Evolutionary conservation across 768 basidiomycete species (phyloP).

Genomic region (Kwoniella sp.): DNA sequence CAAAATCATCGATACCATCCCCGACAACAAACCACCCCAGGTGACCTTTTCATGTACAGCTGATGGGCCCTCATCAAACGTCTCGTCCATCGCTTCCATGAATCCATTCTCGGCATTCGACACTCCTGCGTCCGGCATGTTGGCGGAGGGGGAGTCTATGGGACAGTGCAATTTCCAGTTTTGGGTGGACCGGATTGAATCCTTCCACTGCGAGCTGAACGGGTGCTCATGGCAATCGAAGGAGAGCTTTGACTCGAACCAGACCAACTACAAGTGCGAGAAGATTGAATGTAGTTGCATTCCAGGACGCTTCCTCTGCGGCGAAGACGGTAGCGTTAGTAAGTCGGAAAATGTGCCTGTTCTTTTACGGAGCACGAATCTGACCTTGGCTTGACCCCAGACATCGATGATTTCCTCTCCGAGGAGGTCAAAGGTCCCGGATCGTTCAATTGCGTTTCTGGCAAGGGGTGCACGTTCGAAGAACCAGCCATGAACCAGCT

Average conservation of each 20-base stretch:
- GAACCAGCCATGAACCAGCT: constrained; percentile 96
- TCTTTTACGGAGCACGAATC: not conserved
- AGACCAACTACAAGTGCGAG: constrained; percentile 73
- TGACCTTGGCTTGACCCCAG: constrained; percentile 55
- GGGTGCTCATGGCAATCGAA: constrained; percentile 56
- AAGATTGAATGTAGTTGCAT: constrained; percentile 86
- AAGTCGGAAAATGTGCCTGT: constrained; percentile 43
- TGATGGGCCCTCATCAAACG: constrained; percentile 40
- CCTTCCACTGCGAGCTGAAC: constrained; percentile 87
- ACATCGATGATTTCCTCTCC: constrained; percentile 86
- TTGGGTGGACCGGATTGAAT: constrained; percentile 91
- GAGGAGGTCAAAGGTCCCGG: constrained; percentile 91
- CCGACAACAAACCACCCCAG: constrained; percentile 76
- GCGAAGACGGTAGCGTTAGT: constrained; percentile 91
- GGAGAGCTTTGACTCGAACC: constrained; percentile 54
- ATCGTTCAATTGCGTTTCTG: constrained; percentile 69
- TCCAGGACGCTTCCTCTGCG: constrained; percentile 90
- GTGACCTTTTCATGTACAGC: constrained; percentile 83
- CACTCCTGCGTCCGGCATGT: constrained; percentile 9
- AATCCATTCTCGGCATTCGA: constrained; percentile 23
- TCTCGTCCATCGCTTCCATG: constrained; percentile 4
- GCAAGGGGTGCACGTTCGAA: constrained; percentile 77
- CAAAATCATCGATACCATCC: constrained; percentile 92
- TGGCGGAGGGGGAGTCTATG: constrained; percentile 53
- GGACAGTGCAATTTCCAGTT: constrained; percentile 89